Conservation (phyloP, 768 basidiomycete species). For the Boletus bicolor region DNA sequence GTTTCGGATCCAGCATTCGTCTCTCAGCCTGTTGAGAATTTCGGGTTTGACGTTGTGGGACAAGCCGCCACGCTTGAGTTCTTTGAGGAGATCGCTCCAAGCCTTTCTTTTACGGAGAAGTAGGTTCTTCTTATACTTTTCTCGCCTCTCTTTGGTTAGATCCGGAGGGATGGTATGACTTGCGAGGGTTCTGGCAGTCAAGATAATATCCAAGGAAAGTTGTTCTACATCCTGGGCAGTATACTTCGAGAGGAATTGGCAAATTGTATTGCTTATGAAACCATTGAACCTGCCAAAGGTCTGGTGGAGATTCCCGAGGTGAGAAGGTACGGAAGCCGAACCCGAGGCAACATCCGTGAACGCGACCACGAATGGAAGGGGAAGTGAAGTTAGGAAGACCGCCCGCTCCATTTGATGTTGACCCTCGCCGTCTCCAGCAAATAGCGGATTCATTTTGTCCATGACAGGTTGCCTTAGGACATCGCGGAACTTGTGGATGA, state of each 20-base stretch:
- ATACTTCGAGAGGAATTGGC: slow-evolving; percentile 39
- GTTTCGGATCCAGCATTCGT: slow-evolving; percentile 61
- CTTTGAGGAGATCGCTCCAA: slow-evolving; percentile 87
- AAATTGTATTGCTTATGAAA: slow-evolving; percentile 43
- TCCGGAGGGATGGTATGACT: slow-evolving; percentile 40
- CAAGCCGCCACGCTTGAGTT: slow-evolving; percentile 77
- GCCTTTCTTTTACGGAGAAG: slow-evolving; percentile 84
- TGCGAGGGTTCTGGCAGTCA: slow-evolving; percentile 56
- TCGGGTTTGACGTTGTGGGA: slow-evolving; percentile 70
- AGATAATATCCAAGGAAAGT: slow-evolving; percentile 61
- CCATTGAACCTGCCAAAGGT: slow-evolving; percentile 51
- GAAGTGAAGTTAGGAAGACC: not conserved
- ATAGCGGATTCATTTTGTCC: slow-evolving; percentile 37
- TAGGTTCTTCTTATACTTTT: slow-evolving; percentile 68
- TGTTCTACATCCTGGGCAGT: slow-evolving; percentile 48
- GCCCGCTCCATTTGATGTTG: slow-evolving; percentile 9
- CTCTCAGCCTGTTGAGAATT: slow-evolving; percentile 51
- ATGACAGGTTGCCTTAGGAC: slow-evolving; percentile 70
- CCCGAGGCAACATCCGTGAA: not conserved
- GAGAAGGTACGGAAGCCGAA: slow-evolving; percentile 23
- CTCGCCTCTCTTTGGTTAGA: slow-evolving; percentile 46
- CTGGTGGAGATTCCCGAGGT: slow-evolving; percentile 46
- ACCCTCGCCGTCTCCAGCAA: slow-evolving; percentile 38
- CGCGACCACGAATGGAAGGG: not conserved
- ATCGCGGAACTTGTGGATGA: slow-evolving; percentile 89